A percentile compares a stretch with the other conserved stretches of the same genome.
Evolutionary conservation across 192 early-diverging fungal genomes (phyloP).

Genomic region (Backusella australiensis): DNA sequence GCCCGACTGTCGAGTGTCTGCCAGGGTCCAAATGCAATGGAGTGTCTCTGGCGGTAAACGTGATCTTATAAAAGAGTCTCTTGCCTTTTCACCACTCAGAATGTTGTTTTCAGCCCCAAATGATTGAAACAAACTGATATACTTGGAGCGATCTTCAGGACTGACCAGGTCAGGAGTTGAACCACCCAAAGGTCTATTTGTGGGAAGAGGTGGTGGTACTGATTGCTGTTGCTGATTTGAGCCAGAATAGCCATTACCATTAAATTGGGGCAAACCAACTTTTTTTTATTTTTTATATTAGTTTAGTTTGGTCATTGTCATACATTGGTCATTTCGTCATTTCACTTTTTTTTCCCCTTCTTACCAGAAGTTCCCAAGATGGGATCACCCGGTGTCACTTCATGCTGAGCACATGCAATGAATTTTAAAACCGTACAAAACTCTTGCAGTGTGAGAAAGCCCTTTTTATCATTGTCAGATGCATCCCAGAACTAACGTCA

Average conservation of each 20-base stretch:
- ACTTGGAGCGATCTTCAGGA: slow-evolving; percentile 31
- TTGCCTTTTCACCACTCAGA: slow-evolving; percentile 47
- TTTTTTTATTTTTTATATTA: not conserved
- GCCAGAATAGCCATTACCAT: slow-evolving; percentile 8
- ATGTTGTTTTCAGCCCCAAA: slow-evolving; percentile 19
- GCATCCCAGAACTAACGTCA: slow-evolving; percentile 76
- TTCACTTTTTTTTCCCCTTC: not conserved
- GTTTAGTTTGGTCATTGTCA: not conserved
- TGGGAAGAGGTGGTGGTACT: not conserved
- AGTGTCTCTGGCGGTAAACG: slow-evolving; percentile 72
- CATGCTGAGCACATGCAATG: slow-evolving; percentile 84
- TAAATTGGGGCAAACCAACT: slow-evolving; percentile 35
- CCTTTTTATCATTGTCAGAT: slow-evolving; percentile 76
- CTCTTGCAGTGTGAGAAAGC: slow-evolving; percentile 70
- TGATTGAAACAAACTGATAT: slow-evolving; percentile 27
- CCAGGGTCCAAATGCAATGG: slow-evolving; percentile 78
- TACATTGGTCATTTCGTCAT: not conserved
- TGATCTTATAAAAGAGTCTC: slow-evolving; percentile 76
- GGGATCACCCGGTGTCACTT: slow-evolving; percentile 45
- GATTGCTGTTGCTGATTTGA: not conserved
- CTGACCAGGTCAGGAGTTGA: slow-evolving; percentile 40
- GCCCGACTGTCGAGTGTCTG: slow-evolving; percentile 72
- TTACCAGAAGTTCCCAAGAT: slow-evolving; percentile 20
- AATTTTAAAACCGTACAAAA: slow-evolving; percentile 85
- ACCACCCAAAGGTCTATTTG: not conserved